Conservation (phyloP, 1,284 basidiomycete species). For the Athelia psychrophila region DNA sequence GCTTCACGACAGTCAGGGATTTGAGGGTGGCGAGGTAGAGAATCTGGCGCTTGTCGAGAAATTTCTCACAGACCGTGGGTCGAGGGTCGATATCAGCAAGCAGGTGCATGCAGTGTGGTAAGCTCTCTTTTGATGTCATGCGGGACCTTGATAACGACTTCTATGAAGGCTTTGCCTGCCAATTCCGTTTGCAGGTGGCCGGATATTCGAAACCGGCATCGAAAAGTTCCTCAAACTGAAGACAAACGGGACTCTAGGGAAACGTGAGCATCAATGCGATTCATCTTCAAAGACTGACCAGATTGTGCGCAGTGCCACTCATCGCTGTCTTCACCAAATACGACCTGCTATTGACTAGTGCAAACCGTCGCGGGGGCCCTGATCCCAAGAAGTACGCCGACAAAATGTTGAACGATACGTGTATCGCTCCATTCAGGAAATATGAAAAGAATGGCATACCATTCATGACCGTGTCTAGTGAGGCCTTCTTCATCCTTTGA, state of each 20-base stretch:
- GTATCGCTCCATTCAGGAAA: not conserved
- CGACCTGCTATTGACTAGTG: not conserved
- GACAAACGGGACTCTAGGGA: not conserved
- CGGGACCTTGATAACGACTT: not conserved
- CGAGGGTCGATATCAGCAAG: not conserved
- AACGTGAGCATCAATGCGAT: not conserved
- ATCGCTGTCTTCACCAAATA: constrained; percentile 1
- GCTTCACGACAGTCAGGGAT: constrained; percentile 26
- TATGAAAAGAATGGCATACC: not conserved
- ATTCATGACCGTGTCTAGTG: not conserved
- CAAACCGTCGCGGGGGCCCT: not conserved
- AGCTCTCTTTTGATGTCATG: not conserved
- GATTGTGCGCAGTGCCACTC: not conserved
- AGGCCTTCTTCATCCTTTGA: not conserved
- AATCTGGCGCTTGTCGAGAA: constrained; percentile 15
- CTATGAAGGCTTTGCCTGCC: not conserved
- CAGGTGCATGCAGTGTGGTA: not conserved
- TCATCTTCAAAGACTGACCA: not conserved
- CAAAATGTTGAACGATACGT: not conserved
- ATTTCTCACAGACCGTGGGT: constrained; percentile 11
- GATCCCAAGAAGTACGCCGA: not conserved
- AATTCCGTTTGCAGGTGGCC: not conserved
- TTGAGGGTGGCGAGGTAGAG: constrained; percentile 20
- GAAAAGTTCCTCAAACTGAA: not conserved
- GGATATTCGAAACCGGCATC: not conserved